Evolutionary conservation across 2,329 filamentous ascomycete genomes (phyloP).

Genomic region (Talaromyces sp.): DNA sequence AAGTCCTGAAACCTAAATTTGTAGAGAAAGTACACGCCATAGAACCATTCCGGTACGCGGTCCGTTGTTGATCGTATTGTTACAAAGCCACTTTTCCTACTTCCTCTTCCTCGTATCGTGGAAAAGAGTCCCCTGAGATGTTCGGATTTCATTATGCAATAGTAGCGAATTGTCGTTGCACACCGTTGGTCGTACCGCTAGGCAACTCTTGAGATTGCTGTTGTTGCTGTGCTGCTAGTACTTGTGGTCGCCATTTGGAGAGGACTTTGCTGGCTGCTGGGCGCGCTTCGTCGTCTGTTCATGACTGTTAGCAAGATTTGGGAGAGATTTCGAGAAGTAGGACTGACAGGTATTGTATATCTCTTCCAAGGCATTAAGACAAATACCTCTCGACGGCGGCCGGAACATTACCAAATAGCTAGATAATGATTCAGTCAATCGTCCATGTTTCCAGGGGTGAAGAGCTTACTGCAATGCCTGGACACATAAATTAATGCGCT

Average conservation of each 20-base stretch:
- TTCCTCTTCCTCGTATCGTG: too few species aligned
- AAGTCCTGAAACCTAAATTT: background rate
- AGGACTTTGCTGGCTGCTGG: conserved; percentile 53
- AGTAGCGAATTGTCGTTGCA: background rate
- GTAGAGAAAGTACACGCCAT: background rate
- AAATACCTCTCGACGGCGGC: conserved; percentile 56
- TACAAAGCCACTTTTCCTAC: background rate
- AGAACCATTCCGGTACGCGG: background rate
- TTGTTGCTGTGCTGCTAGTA: conserved; percentile 25
- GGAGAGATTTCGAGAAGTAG: conserved; percentile 5
- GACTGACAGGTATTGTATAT: conserved; percentile 54
- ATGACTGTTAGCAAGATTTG: background rate
- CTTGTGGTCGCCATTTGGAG: conserved; percentile 53
- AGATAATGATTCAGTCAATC: background rate
- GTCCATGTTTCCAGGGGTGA: background rate
- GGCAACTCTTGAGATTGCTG: conserved; percentile 16
- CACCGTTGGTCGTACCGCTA: conserved; percentile 1
- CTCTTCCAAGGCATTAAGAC: conserved; percentile 56
- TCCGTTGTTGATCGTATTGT: background rate
- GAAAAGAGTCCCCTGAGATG: too few species aligned
- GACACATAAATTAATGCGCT: conserved; percentile 57
- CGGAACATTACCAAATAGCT: conserved; percentile 57
- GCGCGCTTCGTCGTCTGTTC: conserved; percentile 44
- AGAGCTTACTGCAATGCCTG: conserved; percentile 53
- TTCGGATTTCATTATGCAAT: background rate